Conservation (phyloP, 148 eudicot genomes). For the Nepenthes gracilis region DNA sequence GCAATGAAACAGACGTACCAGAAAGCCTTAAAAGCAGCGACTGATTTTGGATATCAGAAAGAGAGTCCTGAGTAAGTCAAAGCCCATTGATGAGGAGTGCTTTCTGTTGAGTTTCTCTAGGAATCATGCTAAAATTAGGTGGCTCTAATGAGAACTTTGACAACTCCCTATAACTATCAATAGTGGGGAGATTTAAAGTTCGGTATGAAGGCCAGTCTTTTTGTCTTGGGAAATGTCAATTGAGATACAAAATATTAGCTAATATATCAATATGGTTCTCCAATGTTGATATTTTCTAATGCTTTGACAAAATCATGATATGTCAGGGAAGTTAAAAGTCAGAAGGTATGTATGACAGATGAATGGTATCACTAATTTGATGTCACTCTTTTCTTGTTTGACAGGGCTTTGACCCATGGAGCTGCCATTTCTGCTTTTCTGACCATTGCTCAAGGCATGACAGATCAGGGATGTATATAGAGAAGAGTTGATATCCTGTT, state of each 20-base stretch:
- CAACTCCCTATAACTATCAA: too few species aligned
- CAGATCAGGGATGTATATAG: constrained; percentile 87
- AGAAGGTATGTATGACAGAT: too few species aligned
- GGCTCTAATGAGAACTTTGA: not conserved
- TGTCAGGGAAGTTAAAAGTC: too few species aligned
- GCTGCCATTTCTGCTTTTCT: constrained; percentile 82
- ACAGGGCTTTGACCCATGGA: constrained; percentile 79
- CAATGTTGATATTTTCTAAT: too few species aligned
- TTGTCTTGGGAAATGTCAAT: too few species aligned
- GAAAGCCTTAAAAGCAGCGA: constrained; percentile 74
- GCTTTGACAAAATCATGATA: too few species aligned
- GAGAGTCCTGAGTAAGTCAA: constrained; percentile 92
- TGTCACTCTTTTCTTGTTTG: constrained; percentile 3
- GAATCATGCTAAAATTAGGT: not conserved
- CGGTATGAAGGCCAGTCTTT: too few species aligned
- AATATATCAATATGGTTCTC: too few species aligned
- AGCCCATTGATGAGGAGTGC: not conserved
- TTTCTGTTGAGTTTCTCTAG: not conserved
- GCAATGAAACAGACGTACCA: constrained; percentile 95
- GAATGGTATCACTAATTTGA: not conserved
- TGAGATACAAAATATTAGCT: too few species aligned
- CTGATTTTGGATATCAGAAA: constrained; percentile 87
- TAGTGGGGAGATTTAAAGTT: too few species aligned
- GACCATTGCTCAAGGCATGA: constrained; percentile 67
- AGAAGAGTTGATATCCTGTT: not conserved